Evolutionary conservation across 2,329 filamentous ascomycete species (phyloP).

Genomic region (Aspergillus sclerotialis): DNA sequence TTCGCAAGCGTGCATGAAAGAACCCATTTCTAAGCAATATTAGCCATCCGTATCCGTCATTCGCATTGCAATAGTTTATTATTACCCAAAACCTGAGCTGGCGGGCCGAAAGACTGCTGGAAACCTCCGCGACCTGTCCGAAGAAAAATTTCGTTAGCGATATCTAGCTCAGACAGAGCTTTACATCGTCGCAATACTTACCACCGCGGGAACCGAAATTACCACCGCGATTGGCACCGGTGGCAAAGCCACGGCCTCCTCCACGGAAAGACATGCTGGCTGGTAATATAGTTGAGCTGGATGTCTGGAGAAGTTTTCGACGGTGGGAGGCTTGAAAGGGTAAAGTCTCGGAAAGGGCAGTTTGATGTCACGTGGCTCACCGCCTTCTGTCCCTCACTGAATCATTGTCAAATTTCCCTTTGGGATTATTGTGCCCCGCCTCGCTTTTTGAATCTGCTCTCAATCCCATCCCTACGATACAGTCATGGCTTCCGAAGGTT

Average conservation of each 20-base stretch:
- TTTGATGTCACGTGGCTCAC: conserved; percentile 27
- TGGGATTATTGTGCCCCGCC: conserved; percentile 6
- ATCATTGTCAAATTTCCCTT: conserved; percentile 12
- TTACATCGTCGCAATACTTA: conserved; percentile 24
- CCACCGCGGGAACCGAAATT: conserved; percentile 36
- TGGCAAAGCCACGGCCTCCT: conserved; percentile 44
- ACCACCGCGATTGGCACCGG: conserved; percentile 48
- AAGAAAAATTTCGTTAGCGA: conserved; percentile 30
- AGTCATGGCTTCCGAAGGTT: conserved; percentile 27
- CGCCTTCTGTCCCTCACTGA: conserved; percentile 25
- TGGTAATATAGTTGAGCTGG: conserved; percentile 20
- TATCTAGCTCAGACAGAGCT: conserved; percentile 2
- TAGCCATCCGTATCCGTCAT: conserved; percentile 16
- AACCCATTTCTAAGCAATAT: conserved; percentile 69
- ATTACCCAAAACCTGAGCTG: conserved; percentile 53
- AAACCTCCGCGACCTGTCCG: conserved; percentile 55
- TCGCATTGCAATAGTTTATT: conserved; percentile 6
- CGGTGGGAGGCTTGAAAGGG: conserved; percentile 39
- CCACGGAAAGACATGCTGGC: conserved; percentile 59
- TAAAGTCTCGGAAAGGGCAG: conserved; percentile 34
- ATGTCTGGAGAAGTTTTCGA: conserved; percentile 32
- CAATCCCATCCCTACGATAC: conserved; percentile 7
- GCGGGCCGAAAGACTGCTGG: conserved; percentile 56
- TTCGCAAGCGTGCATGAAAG: conserved; percentile 89
- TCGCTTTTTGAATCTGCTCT: conserved; percentile 15